Evolutionary conservation across 2,329 filamentous ascomycete species (phyloP), one percentile per base, ranked within the genome.

Genomic region (Xylaria multiplex): DNA sequence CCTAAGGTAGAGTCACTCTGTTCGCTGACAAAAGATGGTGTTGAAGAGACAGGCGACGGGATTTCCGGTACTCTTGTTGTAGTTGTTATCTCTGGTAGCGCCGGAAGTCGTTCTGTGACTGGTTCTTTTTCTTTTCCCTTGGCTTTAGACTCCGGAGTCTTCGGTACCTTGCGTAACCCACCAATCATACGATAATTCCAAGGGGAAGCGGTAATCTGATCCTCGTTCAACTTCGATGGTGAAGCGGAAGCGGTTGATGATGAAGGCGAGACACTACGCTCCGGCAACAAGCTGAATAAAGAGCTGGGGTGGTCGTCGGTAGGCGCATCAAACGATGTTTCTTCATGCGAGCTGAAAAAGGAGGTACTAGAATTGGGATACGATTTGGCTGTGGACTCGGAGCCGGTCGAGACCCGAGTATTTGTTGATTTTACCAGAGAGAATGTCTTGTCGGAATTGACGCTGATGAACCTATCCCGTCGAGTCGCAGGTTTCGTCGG

Each of bases 381-480:
- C 9, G 84, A 84, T 69, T 75, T 82, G 72, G 74, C 76, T 77
- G 68, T 82, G n/a, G 75, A 74, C 59, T 62, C 71, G 43, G 73
- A 74, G 58, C 69, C 72, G 62, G 73, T 71, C 40, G 72, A 75
- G 60, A 64, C 49, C 66, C 73, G 64, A 53, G 64, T 43, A 62
- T 71, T 59, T 68, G 72, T 67, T 48, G 73, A 67, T 49, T 77
- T 78, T 32, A 79, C 74, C 30, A 83, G 76, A 16, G 85, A 86
- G 71, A 89, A 88, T 4, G 86, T 88, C 76, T 87, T 87, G 75
- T 88, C 84, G 6, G 85, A 75, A 70, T 88, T 81, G 32, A 88
- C 77, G 59, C 81, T 81, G 65, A 88, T 82, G 35, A 82, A 74
- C 67, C 82, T 83, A 59, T 78, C 77, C 65, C 81, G 78, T 50